phyloP scores from a whole-genome alignment of 129 eudicot species.

The Centrapalus pauciflorus region DNA sequence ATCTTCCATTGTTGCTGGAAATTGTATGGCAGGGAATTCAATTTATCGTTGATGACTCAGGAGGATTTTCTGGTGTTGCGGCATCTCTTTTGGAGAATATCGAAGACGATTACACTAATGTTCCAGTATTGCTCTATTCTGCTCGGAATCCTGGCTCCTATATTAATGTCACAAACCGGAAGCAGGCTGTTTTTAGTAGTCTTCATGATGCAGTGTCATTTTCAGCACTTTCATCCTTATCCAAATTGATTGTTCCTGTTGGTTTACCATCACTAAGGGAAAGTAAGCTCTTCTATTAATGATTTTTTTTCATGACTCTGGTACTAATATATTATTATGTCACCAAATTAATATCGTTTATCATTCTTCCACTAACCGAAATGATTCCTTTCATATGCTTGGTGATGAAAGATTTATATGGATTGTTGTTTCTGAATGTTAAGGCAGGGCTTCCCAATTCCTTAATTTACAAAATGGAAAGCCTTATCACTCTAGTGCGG shows the following conservation, averaged over 20 bases:
- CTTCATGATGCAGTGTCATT: constrained; percentile 88
- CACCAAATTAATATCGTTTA: not conserved
- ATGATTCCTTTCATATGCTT: not conserved
- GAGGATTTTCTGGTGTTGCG: constrained; percentile 88
- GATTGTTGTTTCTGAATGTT: not conserved
- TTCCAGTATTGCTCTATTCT: constrained; percentile 75
- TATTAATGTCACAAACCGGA: constrained; percentile 27
- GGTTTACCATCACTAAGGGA: constrained; percentile 63
- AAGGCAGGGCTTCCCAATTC: constrained; percentile 57
- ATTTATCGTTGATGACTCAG: constrained; percentile 73
- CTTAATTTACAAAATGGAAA: constrained; percentile 59
- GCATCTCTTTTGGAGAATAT: constrained; percentile 73
- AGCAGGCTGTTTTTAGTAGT: constrained; percentile 36
- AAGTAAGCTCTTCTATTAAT: constrained; percentile 42
- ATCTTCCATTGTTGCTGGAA: not conserved
- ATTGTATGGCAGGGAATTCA: constrained; percentile 63
- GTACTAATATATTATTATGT: not conserved
- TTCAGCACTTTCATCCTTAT: constrained; percentile 58
- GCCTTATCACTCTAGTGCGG: constrained; percentile 77
- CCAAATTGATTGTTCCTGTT: constrained; percentile 76
- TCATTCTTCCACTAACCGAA: not conserved
- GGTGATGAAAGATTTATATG: not conserved
- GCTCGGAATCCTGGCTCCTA: constrained; percentile 49
- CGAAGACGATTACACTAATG: constrained; percentile 73
- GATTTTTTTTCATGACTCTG: not conserved